Conservation (phyloP, 345 rosid species). For the Microthlaspi erraticum region DNA sequence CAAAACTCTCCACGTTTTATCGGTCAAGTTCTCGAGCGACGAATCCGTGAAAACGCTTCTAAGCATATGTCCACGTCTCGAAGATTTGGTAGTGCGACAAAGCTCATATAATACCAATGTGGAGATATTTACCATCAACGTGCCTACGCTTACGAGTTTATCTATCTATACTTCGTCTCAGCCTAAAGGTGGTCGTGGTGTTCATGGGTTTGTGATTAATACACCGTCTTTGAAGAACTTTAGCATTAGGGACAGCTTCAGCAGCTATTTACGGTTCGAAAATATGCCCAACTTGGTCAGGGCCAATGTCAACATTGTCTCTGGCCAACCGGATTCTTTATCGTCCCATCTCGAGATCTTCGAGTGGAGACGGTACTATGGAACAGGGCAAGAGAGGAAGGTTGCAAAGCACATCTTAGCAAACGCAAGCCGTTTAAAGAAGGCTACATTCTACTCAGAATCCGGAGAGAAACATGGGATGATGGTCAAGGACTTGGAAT, state of each 20-base stretch:
- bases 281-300: conserved; percentile 22
- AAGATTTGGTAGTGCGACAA: conserved; percentile 27
- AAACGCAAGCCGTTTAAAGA: no score
- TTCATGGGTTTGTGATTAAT: conserved; percentile 27
- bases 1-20: conserved; percentile 27
- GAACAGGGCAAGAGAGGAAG: no score
- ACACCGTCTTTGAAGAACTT: conserved; percentile 28
- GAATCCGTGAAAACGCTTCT: conserved; percentile 14
- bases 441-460: no score
- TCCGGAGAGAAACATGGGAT: no score
- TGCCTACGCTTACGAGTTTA: conserved; percentile 13
- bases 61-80: conserved; percentile 8
- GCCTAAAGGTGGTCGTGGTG: conserved; percentile 2
- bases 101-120: neutral
- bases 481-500: no score
- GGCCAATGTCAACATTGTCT: conserved; percentile 10
- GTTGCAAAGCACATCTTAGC: no score
- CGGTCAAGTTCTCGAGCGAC: neutral
- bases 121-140: neutral
- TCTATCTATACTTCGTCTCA: conserved; percentile 1
- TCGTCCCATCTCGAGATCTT: no score
- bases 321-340: neutral
- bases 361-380: no score
- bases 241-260: conserved; percentile 19
- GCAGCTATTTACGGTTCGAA: conserved; percentile 3